Evolutionary conservation across 805 yeast species (phyloP).

Genomic region (Saturnispora hagleri): DNA sequence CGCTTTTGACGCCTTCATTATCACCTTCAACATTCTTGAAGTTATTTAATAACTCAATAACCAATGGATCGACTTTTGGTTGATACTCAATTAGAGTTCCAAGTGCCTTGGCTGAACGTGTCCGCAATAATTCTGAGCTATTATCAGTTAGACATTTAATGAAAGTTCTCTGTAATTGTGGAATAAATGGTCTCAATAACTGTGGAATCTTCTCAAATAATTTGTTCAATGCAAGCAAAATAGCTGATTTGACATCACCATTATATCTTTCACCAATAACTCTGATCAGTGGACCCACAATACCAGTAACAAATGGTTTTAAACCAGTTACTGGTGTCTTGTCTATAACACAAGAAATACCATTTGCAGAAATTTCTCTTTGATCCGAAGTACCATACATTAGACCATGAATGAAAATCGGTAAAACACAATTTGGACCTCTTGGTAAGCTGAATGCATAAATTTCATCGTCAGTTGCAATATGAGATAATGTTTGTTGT

Average conservation of each 20-base stretch:
- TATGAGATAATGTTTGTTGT: constrained; percentile 54
- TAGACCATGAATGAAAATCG: constrained; percentile 87
- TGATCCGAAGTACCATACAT: constrained; percentile 86
- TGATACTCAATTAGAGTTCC: constrained; percentile 84
- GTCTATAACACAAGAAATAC: constrained; percentile 77
- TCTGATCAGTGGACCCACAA: constrained; percentile 96
- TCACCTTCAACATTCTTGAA: constrained; percentile 44
- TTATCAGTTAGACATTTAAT: constrained; percentile 84
- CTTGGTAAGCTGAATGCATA: constrained; percentile 68
- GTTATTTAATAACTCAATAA: constrained; percentile 72
- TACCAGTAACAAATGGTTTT: constrained; percentile 82
- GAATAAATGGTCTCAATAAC: constrained; percentile 88
- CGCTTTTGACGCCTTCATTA: constrained; percentile 65
- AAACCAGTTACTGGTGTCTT: constrained; percentile 77
- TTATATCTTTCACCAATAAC: constrained; percentile 93
- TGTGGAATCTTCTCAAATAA: constrained; percentile 79
- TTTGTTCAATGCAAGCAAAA: constrained; percentile 71
- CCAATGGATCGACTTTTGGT: constrained; percentile 89
- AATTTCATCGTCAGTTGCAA: constrained; percentile 56
- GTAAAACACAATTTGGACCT: constrained; percentile 83
- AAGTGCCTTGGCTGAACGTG: constrained; percentile 82
- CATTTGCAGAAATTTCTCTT: constrained; percentile 80
- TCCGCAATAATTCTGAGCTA: constrained; percentile 58
- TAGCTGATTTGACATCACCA: constrained; percentile 91
- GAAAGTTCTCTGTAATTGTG: constrained; percentile 95